These are phyloP conservation scores for Neofusicoccum umdonicola DNA, from an alignment of 2,329 filamentous ascomycete genomes.

Conservation along the genomic window DNA sequence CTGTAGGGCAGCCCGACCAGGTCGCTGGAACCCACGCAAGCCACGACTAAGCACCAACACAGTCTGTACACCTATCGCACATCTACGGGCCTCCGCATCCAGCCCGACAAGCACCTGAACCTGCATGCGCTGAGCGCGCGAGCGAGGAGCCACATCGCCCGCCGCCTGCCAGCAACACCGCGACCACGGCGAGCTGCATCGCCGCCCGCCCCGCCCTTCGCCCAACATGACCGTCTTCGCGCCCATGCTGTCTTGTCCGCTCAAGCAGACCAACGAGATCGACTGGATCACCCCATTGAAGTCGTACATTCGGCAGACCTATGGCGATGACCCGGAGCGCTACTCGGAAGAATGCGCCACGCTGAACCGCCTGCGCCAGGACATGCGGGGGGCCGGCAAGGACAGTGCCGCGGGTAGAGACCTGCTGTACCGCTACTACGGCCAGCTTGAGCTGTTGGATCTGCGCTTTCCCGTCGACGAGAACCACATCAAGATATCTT, in stretches of 20 bases:
- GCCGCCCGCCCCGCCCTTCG: not conserved
- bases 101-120: not conserved
- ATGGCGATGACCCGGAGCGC: constrained; percentile 93
- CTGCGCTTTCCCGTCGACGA: constrained; percentile 95
- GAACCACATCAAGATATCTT: constrained; percentile 98
- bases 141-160: not conserved
- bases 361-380: constrained; percentile 91
- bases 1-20: not conserved
- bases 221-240: constrained; percentile 56
- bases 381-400: constrained; percentile 96
- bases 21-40: not conserved
- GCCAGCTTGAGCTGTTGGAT: constrained; percentile 91
- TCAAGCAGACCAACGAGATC: constrained; percentile 94
- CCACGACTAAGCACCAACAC: not conserved
- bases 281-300: constrained; percentile 95
- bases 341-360: constrained; percentile 95
- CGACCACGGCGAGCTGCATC: constrained; percentile 12
- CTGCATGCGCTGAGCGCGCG: constrained; percentile 1
- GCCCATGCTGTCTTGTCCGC: constrained; percentile 91
- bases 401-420: constrained; percentile 93
- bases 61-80: not conserved
- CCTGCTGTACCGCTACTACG: constrained; percentile 94
- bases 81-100: not conserved
- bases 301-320: constrained; percentile 86
- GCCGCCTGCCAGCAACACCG: not conserved